Conservation (phyloP, 139 green algal species). For the Ettlia oleoabundans region DNA sequence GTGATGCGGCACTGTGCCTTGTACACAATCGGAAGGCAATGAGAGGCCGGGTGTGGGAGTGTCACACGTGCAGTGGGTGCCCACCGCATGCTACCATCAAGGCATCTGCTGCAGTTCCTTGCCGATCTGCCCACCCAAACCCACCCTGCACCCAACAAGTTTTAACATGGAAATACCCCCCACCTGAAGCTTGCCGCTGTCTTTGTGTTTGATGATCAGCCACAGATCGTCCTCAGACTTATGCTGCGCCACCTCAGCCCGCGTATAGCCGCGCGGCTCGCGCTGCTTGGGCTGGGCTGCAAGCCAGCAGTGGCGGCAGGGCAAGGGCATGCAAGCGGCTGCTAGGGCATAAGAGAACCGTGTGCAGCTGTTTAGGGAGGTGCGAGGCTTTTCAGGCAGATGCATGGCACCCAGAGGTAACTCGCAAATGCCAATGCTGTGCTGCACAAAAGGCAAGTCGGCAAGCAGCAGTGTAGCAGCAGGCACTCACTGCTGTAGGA, state of each 20-base stretch:
- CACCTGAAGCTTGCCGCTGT: neutral
- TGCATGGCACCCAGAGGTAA: no score
- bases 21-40: no score
- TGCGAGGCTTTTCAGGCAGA: no score
- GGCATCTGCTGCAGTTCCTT: no score
- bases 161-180: neutral
- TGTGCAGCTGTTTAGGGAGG: neutral
- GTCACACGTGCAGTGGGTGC: no score
- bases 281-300: conserved; percentile 20
- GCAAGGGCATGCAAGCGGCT: neutral
- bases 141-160: no score
- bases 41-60: no score
- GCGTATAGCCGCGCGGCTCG: conserved; percentile 52
- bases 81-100: no score
- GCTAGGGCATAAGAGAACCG: neutral
- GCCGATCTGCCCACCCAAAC: no score
- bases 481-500: neutral
- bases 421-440: no score
- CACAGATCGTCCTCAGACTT: conserved; percentile 67
- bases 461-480: neutral
- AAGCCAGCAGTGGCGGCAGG: neutral
- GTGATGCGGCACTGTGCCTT: no score
- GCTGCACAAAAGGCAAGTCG: no score
- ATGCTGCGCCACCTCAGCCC: conserved; percentile 80
- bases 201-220: conserved; percentile 52